These are phyloP conservation scores for Spergularia azorica DNA, from an alignment of 179 eudicot genomes.

Conservation along the genomic window DNA sequence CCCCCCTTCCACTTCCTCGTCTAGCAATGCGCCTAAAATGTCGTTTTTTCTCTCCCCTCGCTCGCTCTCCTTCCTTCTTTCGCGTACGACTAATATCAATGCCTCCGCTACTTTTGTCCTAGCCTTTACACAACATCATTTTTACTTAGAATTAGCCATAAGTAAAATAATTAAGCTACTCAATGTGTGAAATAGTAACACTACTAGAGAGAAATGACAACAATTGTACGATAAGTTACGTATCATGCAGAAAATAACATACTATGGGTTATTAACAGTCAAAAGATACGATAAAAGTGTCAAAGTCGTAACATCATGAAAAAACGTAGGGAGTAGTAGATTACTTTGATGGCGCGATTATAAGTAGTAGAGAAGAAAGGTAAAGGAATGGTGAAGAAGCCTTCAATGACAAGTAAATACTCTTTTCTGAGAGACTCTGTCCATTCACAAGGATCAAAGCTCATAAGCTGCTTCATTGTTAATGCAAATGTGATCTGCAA, in stretches of 20 bases:
- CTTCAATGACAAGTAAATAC: slow-evolving; percentile 85
- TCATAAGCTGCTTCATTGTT: slow-evolving; percentile 89
- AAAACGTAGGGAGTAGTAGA: neutral
- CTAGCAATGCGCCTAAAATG: slow-evolving; percentile 78
- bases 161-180: no score
- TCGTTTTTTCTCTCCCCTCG: slow-evolving; percentile 71
- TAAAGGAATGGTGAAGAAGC: slow-evolving; percentile 82
- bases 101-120: slow-evolving; percentile 92
- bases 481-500: slow-evolving; percentile 87
- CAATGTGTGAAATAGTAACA: neutral
- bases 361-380: slow-evolving; percentile 84
- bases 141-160: no score
- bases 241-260: no score
- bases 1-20: slow-evolving; percentile 64
- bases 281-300: no score
- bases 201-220: neutral
- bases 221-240: neutral
- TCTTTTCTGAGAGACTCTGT: slow-evolving; percentile 79
- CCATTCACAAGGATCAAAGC: slow-evolving; percentile 97
- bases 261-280: no score
- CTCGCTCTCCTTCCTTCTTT: slow-evolving; percentile 62
- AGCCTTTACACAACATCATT: slow-evolving; percentile 44
- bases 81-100: slow-evolving; percentile 59
- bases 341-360: slow-evolving; percentile 76
- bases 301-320: no score